Evolutionary conservation across 2,329 filamentous ascomycete genomes (phyloP).

Genomic region (Epichloe baconii): DNA sequence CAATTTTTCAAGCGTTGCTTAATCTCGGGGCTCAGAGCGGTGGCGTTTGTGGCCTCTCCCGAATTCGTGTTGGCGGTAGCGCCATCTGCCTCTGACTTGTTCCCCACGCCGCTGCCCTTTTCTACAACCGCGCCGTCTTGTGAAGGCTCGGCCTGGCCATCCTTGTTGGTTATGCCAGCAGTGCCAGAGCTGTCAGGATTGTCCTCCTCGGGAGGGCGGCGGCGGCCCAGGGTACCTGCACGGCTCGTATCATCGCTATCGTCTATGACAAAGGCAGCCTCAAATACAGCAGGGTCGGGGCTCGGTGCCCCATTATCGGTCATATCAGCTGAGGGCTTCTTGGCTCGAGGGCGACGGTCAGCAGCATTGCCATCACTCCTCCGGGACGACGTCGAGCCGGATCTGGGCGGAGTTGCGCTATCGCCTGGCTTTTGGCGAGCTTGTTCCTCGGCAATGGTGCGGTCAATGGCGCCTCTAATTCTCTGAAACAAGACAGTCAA

Average conservation of each 20-base stretch:
- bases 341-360: slow-evolving; percentile 22
- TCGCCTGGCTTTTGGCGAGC: slow-evolving; percentile 54
- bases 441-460: slow-evolving; percentile 83
- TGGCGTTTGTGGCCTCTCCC: slow-evolving; percentile 1
- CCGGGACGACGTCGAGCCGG: slow-evolving; percentile 23
- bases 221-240: slow-evolving; percentile 38
- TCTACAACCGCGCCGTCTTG: slow-evolving; percentile 9
- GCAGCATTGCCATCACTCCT: slow-evolving; percentile 23
- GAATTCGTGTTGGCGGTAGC: neutral
- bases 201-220: slow-evolving; percentile 22
- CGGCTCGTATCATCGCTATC: slow-evolving; percentile 61
- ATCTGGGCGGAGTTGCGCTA: slow-evolving; percentile 27
- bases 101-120: slow-evolving; percentile 11
- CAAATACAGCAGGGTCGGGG: slow-evolving; percentile 78
- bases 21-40: slow-evolving; percentile 61
- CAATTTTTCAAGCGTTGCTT: slow-evolving; percentile 68
- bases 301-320: slow-evolving; percentile 31
- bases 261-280: slow-evolving; percentile 74
- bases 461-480: slow-evolving; percentile 74
- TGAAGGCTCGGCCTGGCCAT: slow-evolving; percentile 13
- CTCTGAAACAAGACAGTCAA: slow-evolving; percentile 28
- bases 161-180: slow-evolving; percentile 5
- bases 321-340: slow-evolving; percentile 24
- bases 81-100: slow-evolving; percentile 6
- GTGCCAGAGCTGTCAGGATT: slow-evolving; percentile 10